Percentiles rank a stretch among this genome's conserved stretches.
phyloP scores from a whole-genome alignment of 306 rosid species.

The Alnus glutinosa region DNA sequence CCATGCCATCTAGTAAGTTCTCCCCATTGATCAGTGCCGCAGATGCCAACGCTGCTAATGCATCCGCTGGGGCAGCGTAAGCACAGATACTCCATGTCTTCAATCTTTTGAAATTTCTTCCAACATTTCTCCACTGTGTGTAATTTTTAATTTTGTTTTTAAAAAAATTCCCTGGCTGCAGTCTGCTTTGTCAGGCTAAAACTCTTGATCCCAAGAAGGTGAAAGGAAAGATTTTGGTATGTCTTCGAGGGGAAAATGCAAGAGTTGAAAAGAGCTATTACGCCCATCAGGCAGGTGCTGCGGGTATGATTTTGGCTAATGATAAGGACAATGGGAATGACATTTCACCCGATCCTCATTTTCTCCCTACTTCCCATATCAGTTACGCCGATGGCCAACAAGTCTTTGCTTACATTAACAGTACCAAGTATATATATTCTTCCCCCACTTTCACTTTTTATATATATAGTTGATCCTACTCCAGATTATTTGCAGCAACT shows the following conservation, averaged over 20 bases:
- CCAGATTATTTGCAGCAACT: not conserved
- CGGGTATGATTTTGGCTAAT: slow-evolving; percentile 68
- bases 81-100: slow-evolving; percentile 15
- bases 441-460: not conserved
- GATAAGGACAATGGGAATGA: not conserved
- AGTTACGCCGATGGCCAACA: slow-evolving; percentile 34
- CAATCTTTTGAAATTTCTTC: not conserved
- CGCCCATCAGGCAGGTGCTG: slow-evolving; percentile 49
- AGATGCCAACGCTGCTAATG: slow-evolving; percentile 29
- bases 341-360: slow-evolving; percentile 40
- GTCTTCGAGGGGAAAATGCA: slow-evolving; percentile 33
- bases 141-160: no score
- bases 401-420: slow-evolving; percentile 44
- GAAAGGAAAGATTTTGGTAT: slow-evolving; percentile 64
- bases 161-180: no score
- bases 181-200: slow-evolving; percentile 34
- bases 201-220: slow-evolving; percentile 55
- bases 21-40: slow-evolving; percentile 47
- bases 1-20: slow-evolving; percentile 37
- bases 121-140: no score
- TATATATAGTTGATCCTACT: no score
- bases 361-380: slow-evolving; percentile 53
- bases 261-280: slow-evolving; percentile 37
- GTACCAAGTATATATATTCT: slow-evolving; percentile 40
- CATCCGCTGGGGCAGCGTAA: slow-evolving; percentile 27